Evolutionary conservation across 2,329 filamentous ascomycete species (phyloP), one percentile per base, ranked within the genome.

Genomic region (Nigrospora oryzae): DNA sequence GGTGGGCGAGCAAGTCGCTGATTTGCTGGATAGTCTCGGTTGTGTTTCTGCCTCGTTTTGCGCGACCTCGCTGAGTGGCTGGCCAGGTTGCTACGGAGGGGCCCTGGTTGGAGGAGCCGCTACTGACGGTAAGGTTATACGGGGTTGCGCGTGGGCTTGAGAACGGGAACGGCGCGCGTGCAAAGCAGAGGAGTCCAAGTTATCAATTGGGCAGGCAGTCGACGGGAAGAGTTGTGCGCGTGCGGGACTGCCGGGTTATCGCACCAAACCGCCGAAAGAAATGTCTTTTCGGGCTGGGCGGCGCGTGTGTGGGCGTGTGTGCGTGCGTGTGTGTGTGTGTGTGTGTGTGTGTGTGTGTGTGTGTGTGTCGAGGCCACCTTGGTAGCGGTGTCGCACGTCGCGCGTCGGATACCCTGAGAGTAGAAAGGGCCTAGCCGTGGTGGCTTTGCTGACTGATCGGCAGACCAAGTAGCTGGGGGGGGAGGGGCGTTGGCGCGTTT

Each of bases 1-100:
- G 55, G 67, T 62, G 61, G 61, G 57, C 56, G 62, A 59, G 59
- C 61, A 63, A 63, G 56, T 63, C 64, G 67, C 67, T 77, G 74
- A 76, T 76, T 76, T 76, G 73, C 63, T 66, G 60, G 51, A 48
- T 51, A 44, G 46, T 44, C 42, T 50, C 2, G 52, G 53, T 48
- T 44, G 53, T 54, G 33, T 53, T 42, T 47, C 50, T 37, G 53
- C 49, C 42, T 58, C 49, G 32, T 49, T 49, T 57, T 62, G 59
- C 59, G 59, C 58, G 52, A 53, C 34, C 46, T 44, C 54, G 55
- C 55, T 62, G 53, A 61, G 54, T 62, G 59, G 60, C 57, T 59
- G 49, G 49, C 54, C 53, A 51, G 49, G 46, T 46, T 51, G 47
- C 45, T 48, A 42, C 44, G 52, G 47, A 42, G 45, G 53, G 46